These are phyloP conservation scores for Talaromyces liani DNA, from an alignment of 495 filamentous ascomycete genomes.

Conservation along the genomic window DNA sequence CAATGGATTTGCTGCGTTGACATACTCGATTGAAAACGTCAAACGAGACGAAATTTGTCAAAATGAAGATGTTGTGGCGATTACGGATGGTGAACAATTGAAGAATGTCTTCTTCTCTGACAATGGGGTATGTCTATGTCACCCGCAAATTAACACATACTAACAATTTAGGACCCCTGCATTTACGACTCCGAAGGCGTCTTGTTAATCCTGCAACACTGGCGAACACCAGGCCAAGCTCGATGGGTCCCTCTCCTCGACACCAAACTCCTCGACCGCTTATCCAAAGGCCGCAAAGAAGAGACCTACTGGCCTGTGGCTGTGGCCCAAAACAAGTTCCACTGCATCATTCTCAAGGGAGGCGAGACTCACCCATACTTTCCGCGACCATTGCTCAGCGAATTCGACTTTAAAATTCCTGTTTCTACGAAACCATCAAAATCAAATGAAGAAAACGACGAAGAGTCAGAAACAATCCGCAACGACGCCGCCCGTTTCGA, in stretches of 20 bases:
- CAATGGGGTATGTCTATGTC: conserved; percentile 51
- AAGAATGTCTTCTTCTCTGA: conserved; percentile 89
- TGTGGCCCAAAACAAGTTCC: conserved; percentile 84
- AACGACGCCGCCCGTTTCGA: conserved; percentile 50
- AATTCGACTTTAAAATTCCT: conserved; percentile 89
- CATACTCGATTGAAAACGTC: conserved; percentile 88
- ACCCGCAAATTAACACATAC: background rate
- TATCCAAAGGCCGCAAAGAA: conserved; percentile 73
- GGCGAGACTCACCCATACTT: conserved; percentile 92
- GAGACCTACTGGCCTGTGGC: conserved; percentile 95
- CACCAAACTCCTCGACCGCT: conserved; percentile 72
- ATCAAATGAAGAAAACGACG: conserved; percentile 30
- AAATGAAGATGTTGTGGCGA: conserved; percentile 81
- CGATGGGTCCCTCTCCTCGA: conserved; percentile 89
- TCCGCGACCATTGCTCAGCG: conserved; percentile 80
- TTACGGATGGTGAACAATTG: conserved; percentile 62
- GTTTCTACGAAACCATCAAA: conserved; percentile 47
- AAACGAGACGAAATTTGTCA: conserved; percentile 90
- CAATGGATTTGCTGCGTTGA: conserved; percentile 60
- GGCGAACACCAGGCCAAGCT: conserved; percentile 77
- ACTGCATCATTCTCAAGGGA: conserved; percentile 98
- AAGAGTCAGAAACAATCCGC: conserved; percentile 18
- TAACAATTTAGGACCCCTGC: conserved; percentile 62
- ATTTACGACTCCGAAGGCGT: conserved; percentile 90
- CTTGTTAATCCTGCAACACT: conserved; percentile 79